Percentiles rank a stretch among this genome's conserved stretches.
phyloP scores from a whole-genome alignment of 306 rosid genomes.

The Crotalaria pallida region DNA sequence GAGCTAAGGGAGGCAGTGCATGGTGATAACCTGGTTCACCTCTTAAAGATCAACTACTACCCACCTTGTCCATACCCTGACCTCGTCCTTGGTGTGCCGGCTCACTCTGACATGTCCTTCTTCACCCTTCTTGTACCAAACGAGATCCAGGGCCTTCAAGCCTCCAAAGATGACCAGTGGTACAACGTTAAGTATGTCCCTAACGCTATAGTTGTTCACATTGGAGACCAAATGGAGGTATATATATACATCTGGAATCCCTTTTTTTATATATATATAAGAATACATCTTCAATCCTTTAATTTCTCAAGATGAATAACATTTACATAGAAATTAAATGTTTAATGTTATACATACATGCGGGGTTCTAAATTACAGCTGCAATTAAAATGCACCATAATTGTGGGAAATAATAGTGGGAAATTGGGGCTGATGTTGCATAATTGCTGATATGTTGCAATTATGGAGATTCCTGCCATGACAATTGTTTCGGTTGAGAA shows the following conservation, averaged over 20 bases:
- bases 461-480: no score
- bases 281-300: no score
- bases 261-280: no score
- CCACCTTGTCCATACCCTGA: slow-evolving; percentile 70
- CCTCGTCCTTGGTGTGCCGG: slow-evolving; percentile 47
- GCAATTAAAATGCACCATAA: no score
- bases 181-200: slow-evolving; percentile 46
- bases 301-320: no score
- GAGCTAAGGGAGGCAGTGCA: slow-evolving; percentile 35
- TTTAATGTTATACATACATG: no score
- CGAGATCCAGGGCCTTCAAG: slow-evolving; percentile 63
- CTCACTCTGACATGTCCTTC: slow-evolving; percentile 48
- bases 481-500: no score
- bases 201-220: slow-evolving; percentile 51
- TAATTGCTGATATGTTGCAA: no score
- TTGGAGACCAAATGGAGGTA: slow-evolving; percentile 70
- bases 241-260: background rate
- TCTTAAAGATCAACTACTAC: slow-evolving; percentile 55
- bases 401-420: no score
- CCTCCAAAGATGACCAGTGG: slow-evolving; percentile 46
- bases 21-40: slow-evolving; percentile 41
- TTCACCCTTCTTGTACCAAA: slow-evolving; percentile 64
- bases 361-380: no score
- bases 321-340: no score
- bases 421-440: no score